Evolutionary conservation across 345 rosid genomes (phyloP).

Genomic region (Laguncularia racemosa): DNA sequence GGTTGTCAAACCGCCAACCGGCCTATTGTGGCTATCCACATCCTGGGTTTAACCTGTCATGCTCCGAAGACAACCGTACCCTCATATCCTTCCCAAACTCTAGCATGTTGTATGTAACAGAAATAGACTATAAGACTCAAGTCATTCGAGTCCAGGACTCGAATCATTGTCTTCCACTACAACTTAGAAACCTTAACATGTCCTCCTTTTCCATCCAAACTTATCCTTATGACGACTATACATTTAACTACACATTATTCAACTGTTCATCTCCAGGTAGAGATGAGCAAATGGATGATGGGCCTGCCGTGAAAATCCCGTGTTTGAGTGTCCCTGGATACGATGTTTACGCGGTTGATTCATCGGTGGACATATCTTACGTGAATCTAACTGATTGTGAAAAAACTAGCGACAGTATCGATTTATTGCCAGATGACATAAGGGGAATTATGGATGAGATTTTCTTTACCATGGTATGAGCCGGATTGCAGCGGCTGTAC

Average conservation of each 20-base stretch:
- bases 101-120: slow-evolving; percentile 3
- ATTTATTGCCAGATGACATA: too few species aligned
- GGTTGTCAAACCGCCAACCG: slow-evolving; percentile 11
- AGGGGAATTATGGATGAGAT: too few species aligned
- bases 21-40: slow-evolving; percentile 9
- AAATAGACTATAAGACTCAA: slow-evolving; percentile 13
- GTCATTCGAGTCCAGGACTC: slow-evolving; percentile 8
- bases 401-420: too few species aligned
- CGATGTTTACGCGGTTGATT: too few species aligned
- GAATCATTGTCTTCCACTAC: slow-evolving; percentile 6
- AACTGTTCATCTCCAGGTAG: slow-evolving; percentile 3
- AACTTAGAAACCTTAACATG: slow-evolving; percentile 4
- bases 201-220: slow-evolving; percentile 7
- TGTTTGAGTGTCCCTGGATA: too few species aligned
- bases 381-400: too few species aligned
- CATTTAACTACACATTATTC: slow-evolving; percentile 3
- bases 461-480: too few species aligned
- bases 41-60: slow-evolving; percentile 18
- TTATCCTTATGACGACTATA: neutral
- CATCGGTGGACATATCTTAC: too few species aligned
- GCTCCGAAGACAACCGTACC: slow-evolving; percentile 7
- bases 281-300: neutral
- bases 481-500: too few species aligned
- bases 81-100: slow-evolving; percentile 15
- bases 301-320: neutral